Conservation (phyloP, 768 basidiomycete species). For the Asterophora parasitica region DNA sequence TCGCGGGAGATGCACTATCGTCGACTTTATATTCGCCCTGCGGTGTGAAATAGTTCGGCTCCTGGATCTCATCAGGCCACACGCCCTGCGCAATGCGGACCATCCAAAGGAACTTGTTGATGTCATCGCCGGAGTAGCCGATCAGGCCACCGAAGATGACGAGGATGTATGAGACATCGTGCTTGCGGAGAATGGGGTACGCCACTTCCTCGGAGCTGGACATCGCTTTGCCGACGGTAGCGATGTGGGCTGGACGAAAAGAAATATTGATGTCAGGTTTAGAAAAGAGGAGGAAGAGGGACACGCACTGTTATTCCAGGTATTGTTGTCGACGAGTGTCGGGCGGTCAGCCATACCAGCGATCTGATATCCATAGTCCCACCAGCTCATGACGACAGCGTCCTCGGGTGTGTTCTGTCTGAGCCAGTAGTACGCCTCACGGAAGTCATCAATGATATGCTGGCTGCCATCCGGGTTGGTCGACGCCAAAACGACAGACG, state of each 20-base stretch:
- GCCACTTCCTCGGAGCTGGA: constrained; percentile 89
- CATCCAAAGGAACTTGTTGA: constrained; percentile 99
- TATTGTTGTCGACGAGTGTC: constrained; percentile 97
- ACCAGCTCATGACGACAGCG: constrained; percentile 98
- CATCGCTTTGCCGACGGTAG: constrained; percentile 99
- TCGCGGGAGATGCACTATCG: constrained; percentile 73
- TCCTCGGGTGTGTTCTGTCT: constrained; percentile 91
- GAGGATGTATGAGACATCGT: constrained; percentile 96
- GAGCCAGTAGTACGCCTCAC: constrained; percentile 99
- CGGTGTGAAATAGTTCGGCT: constrained; percentile 89
- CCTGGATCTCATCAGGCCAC: constrained; percentile 98
- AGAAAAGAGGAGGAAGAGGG: neutral
- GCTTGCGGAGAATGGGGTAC: constrained; percentile 94
- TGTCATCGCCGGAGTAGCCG: constrained; percentile 97
- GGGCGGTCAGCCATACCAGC: constrained; percentile 98
- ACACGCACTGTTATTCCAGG: constrained; percentile 96
- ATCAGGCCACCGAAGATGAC: constrained; percentile 96
- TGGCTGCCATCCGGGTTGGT: constrained; percentile 76
- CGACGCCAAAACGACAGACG: constrained; percentile 91
- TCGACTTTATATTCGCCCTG: constrained; percentile 93
- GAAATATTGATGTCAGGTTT: constrained; percentile 3
- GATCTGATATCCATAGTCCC: constrained; percentile 99
- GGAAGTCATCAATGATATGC: constrained; percentile 97
- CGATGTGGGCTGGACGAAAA: constrained; percentile 74
- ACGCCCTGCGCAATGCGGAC: constrained; percentile 91